Evolutionary conservation across 208 protist species (phyloP), one percentile per base, ranked within the genome.

Genomic region (Leishmania turanica): DNA sequence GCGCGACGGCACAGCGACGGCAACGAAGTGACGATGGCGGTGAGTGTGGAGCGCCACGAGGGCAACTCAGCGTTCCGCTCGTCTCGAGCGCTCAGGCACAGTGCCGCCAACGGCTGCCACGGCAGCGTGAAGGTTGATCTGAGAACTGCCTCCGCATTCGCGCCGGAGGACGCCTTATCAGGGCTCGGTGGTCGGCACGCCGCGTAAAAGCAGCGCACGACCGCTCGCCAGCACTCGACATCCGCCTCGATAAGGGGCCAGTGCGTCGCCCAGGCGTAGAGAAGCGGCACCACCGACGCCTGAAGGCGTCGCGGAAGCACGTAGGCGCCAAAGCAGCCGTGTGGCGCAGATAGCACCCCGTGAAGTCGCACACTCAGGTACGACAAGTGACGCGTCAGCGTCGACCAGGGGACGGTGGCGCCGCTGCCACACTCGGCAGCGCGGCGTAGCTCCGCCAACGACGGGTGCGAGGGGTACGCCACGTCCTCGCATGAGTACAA

Each of bases 251-350:
- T 62, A 37, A 96, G 90, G 24, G 86, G 80, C 83, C 83, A 93
- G 76, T 94, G 75, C 6, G 87, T 87, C 40, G 91, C 51, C 91
- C 93, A 97, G 37, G 74, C 73, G 85, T 95, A 97, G 7, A 97
- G 80, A 19, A 92, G 51, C 24, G 91, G 90, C 54, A 92, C 82
- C 60, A 94, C 76, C 34, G 72, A 83, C 37, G 76, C 77, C 72
- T 91, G 92, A 71, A 94, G 74, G 72, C 85, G 82, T 45, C 56
- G 60, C 5, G 90, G 88, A 15, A 93, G 34, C 49, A 75, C 79
- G 75, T 89, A 87, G 21, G 31, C 65, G 17, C 77, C 70, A 19
- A n/a, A 58, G 27, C 34, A 58, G 13, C 42, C 47, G 27, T 81
- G 37, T 65, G 75, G 65, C 42, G 77, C 60, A 8, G 69, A 78